Conservation (phyloP, 345 rosid genomes). For the Gossypium arboreum region DNA sequence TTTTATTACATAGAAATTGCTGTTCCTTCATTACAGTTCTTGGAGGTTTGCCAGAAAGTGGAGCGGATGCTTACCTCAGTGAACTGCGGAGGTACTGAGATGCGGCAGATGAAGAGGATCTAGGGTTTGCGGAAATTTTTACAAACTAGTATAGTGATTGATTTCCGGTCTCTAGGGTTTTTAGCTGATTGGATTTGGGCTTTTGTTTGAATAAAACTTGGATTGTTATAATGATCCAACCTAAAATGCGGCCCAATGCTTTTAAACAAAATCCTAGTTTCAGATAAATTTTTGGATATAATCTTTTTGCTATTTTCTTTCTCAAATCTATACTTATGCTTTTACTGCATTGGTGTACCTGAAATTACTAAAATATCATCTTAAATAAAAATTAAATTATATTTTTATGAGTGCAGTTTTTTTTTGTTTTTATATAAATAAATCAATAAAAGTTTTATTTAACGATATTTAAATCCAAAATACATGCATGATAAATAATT, state of each 20-base stretch:
- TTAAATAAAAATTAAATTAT: no score
- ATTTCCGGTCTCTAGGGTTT: neutral
- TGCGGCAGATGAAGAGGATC: neutral
- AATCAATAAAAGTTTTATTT: no score
- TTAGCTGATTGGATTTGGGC: neutral
- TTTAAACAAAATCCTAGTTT: no score
- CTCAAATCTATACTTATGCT: no score
- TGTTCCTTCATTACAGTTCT: neutral
- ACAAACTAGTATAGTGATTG: neutral
- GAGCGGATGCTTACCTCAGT: slow-evolving; percentile 1
- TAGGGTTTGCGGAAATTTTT: neutral
- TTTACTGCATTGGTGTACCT: no score
- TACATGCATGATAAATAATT: no score
- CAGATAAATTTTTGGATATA: no score
- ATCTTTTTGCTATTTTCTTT: no score
- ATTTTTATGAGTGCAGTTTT: no score
- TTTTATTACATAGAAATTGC: neutral
- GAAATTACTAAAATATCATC: no score
- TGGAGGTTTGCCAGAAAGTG: neutral
- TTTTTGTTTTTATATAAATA: no score
- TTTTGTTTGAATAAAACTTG: neutral
- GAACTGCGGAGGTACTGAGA: neutral
- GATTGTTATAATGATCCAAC: neutral
- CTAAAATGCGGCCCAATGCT: neutral
- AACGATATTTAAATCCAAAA: no score